Evolutionary conservation across 2,329 filamentous ascomycete species (phyloP), one percentile per base, ranked within the genome.

Genomic region (Lasiodiplodia sp.): DNA sequence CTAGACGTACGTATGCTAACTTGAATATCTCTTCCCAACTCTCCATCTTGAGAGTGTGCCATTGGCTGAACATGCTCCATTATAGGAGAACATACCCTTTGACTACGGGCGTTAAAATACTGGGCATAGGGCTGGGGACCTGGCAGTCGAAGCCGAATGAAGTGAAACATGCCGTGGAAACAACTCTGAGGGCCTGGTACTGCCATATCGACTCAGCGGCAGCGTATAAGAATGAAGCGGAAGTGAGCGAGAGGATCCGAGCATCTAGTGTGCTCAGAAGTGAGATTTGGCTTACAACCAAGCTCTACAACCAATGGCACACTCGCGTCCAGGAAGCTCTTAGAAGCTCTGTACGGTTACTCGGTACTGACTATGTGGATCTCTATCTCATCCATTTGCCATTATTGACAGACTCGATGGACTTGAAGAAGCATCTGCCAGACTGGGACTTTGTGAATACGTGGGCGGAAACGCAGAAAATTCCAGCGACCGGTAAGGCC

Each of bases 391-490:
- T 93, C 78, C 79, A 81, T 71, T 93, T 89, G 90, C 91, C 90
- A n/a, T 87, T 83, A 68, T 89, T 86, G 28, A 89, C 87, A 63
- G 86, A 88, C 72, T 88, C 89, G 2, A 80, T 83, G 60, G 86
- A 91, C 74, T 77, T 84, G 49, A 89, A 85, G 80, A 92, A 92
- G 84, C 88, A 91, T 78, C 86, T 89, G 71, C 84, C 87, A 38
- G 92, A 93, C 82, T 95, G 92, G 92, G 87, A 93, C 82, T 95
- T 92, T 80, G 85, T 92, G 74, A 89, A 96, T 81, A 96, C 93
- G 28, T 96, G 86, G 87, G 25, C 65, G 87, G 88, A 90, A 82
- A 84, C 92, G 85, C 88, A 92, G 81, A 91, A 91, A 84, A 83
- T 93, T 56, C 82, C 88, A 28, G 87, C 80, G 11, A 88, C 87